Conservation (phyloP, 345 rosid genomes). For the Euphorbia tirucalli region DNA sequence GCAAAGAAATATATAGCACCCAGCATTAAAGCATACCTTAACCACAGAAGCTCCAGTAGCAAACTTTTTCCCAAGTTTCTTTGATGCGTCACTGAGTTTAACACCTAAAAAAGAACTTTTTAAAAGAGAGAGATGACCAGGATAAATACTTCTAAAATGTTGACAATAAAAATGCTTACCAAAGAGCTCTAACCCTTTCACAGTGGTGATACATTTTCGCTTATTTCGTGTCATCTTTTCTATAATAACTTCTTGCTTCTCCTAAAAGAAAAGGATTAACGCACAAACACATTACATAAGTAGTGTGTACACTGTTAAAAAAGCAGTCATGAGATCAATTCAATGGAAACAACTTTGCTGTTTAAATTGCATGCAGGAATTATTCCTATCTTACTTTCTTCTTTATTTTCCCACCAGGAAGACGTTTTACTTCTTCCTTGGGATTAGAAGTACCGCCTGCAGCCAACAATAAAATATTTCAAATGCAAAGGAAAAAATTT, state of each 20-base stretch:
- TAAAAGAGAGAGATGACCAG: background rate
- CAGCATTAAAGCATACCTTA: slow-evolving; percentile 51
- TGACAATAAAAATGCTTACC: slow-evolving; percentile 46
- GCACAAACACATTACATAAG: background rate
- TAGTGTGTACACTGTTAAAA: background rate
- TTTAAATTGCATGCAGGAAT: background rate
- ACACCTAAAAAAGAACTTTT: slow-evolving; percentile 47
- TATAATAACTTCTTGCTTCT: slow-evolving; percentile 80
- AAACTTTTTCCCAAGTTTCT: slow-evolving; percentile 90
- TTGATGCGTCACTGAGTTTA: slow-evolving; percentile 90
- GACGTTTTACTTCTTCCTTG: slow-evolving; percentile 81
- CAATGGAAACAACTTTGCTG: background rate
- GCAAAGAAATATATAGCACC: background rate
- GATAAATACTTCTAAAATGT: background rate
- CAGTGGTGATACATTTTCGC: slow-evolving; percentile 88
- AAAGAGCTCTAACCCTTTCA: slow-evolving; percentile 90
- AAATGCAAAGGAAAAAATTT: background rate
- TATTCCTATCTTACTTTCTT: slow-evolving; percentile 60
- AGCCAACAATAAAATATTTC: background rate
- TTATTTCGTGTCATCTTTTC: slow-evolving; percentile 90
- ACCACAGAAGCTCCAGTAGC: slow-evolving; percentile 98
- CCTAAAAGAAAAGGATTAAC: slow-evolving; percentile 38
- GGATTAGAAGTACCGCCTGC: slow-evolving; percentile 44
- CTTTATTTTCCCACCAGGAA: slow-evolving; percentile 91
- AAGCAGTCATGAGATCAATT: background rate